A percentile compares a stretch with the other conserved stretches of the same genome.
Conservation (phyloP, 164 flowering plant genomes). For the Annona cherimola region DNA sequence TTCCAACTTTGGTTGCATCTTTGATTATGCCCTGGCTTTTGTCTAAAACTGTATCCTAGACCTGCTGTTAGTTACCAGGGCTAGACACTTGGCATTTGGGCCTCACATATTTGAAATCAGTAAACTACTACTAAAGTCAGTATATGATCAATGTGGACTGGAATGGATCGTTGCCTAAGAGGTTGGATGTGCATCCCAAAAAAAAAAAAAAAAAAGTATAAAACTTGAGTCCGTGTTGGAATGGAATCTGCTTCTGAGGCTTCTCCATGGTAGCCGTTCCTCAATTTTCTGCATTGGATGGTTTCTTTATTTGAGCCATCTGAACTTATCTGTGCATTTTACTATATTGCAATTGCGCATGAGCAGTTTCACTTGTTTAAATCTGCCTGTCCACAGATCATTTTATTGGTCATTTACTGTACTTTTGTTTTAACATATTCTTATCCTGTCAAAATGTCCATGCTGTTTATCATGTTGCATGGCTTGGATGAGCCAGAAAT, state of each 20-base stretch:
- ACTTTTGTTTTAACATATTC: neutral
- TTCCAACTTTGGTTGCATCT: neutral
- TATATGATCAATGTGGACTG: neutral
- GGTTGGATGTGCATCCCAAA: neutral
- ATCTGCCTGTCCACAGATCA: neutral
- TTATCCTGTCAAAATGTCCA: neutral
- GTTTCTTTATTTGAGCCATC: neutral
- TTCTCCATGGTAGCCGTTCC: neutral
- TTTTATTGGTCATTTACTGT: neutral
- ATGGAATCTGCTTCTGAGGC: neutral
- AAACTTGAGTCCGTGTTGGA: neutral
- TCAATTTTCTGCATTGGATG: neutral
- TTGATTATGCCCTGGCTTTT: neutral
- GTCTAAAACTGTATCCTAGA: neutral
- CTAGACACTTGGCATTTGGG: neutral
- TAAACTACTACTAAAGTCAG: neutral
- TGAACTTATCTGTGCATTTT: neutral
- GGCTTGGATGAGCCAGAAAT: too few species aligned
- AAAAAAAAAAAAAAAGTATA: too few species aligned
- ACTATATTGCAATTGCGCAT: too few species aligned
- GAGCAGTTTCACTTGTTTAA: too few species aligned
- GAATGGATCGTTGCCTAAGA: neutral
- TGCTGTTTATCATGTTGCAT: too few species aligned
- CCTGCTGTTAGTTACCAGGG: neutral
- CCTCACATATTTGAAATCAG: neutral